phyloP scores from a whole-genome alignment of 345 rosid species.

The Arabis hirsuta region DNA sequence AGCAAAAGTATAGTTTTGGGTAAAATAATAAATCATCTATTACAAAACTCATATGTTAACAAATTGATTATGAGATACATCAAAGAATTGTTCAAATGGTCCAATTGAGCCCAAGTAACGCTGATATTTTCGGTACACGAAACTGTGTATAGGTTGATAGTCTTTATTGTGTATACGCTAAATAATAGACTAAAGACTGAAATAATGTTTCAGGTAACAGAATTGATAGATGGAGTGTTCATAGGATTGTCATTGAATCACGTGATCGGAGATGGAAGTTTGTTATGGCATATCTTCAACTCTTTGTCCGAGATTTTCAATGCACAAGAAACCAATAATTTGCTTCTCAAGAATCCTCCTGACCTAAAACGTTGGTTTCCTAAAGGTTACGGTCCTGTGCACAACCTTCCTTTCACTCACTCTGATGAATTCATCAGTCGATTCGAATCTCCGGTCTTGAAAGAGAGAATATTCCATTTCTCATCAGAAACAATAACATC shows the following conservation, averaged over 20 bases:
- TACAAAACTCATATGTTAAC: no score
- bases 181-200: no score
- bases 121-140: no score
- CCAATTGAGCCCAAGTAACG: no score
- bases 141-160: no score
- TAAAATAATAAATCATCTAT: no score
- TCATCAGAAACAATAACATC: slow-evolving; percentile 52
- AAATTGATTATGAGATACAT: no score
- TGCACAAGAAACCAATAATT: slow-evolving; percentile 26
- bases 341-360: slow-evolving; percentile 50
- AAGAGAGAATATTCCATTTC: slow-evolving; percentile 69
- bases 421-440: slow-evolving; percentile 43
- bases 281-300: slow-evolving; percentile 70
- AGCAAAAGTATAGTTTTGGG: no score
- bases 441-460: slow-evolving; percentile 46
- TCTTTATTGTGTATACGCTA: no score
- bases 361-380: slow-evolving; percentile 42
- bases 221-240: slow-evolving; percentile 65
- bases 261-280: slow-evolving; percentile 58
- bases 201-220: slow-evolving; percentile 40
- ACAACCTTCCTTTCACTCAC: slow-evolving; percentile 48
- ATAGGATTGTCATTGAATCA: slow-evolving; percentile 67
- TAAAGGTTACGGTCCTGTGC: slow-evolving; percentile 44
- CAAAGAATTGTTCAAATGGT: no score
- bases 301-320: slow-evolving; percentile 64